phyloP scores from a whole-genome alignment of 2,329 filamentous ascomycete species.

The Hypoxylon sp. region DNA sequence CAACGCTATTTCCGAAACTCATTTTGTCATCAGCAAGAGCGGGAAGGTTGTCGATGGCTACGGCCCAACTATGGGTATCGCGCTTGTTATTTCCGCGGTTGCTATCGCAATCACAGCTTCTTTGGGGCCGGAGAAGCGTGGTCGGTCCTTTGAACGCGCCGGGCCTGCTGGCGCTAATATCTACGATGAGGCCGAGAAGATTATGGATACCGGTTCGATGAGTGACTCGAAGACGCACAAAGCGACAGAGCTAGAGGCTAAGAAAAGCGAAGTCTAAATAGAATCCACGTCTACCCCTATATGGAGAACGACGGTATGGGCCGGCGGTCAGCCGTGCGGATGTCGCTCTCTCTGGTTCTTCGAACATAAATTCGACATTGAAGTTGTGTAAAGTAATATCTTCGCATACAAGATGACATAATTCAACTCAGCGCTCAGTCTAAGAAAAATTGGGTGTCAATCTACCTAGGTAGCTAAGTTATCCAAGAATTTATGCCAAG shows the following conservation, averaged over 20 bases:
- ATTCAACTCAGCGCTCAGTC: neutral
- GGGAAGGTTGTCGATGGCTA: slow-evolving; percentile 77
- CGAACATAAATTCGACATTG: neutral
- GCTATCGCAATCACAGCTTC: slow-evolving; percentile 78
- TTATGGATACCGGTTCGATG: slow-evolving; percentile 49
- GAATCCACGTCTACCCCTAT: neutral
- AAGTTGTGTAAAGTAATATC: neutral
- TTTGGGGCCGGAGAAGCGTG: slow-evolving; percentile 81
- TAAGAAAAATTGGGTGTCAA: too few species aligned
- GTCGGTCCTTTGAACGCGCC: slow-evolving; percentile 76
- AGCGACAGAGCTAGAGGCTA: slow-evolving; percentile 27
- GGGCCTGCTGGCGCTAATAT: slow-evolving; percentile 64
- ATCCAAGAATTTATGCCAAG: too few species aligned
- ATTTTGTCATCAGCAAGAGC: slow-evolving; percentile 66
- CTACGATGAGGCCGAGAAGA: slow-evolving; percentile 50
- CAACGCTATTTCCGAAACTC: slow-evolving; percentile 78
- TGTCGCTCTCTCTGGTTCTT: neutral
- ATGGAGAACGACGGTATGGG: neutral
- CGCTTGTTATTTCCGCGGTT: slow-evolving; percentile 80
- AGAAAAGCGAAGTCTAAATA: slow-evolving; percentile 15
- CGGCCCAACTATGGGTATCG: slow-evolving; percentile 81
- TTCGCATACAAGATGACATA: neutral
- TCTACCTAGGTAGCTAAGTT: too few species aligned
- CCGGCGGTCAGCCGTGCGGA: neutral
- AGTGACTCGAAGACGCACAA: slow-evolving; percentile 35